Base-by-base conservation (phyloP, 129 eudicot genomes). In the Calendula officinalis region DNA sequence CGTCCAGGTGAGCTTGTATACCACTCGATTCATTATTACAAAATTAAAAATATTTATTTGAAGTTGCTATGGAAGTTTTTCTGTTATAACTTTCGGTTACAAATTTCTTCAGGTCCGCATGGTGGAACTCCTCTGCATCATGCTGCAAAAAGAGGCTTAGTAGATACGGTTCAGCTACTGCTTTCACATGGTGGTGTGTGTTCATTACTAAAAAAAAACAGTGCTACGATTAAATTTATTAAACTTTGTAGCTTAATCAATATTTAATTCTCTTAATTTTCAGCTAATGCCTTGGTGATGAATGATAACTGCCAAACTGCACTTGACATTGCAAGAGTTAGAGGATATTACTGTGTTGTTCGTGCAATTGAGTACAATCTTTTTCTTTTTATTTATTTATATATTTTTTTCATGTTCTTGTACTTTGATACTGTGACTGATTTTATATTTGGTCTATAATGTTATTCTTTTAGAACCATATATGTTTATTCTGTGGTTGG, bases 61-160 rank as follows among this genome's bases (percentile, higher is more conserved):
- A 22, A 22, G 30, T 22, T 22, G 30, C 2, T 22, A 22, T 22
- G 1, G 30, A 22, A 22, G 30, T 22, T 22, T 22, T 22, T 22
- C 30, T 22, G 30, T 22, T 22, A 41, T 6, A 41, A 11, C 5
- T 2, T 17, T 44, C 38, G 33, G 38, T 66, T 3, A 10, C 43
- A n/a, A 38, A 17, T 50, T 52, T 3, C 14, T 62, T 36, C 58
- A 90, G 97, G 97, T 13, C 92, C 89, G 37, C 81, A 86, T 73
- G 89, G 82, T 53, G 97, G 97, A 61, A 90, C 95, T 41, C 95
- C 97, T 49, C 73, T 90, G 43, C 97, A 90, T 76, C 97, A 86
- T 86, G 97, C 97, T 59, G 89, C 97, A 36, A 86, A 84, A 80
- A 84, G 97, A 70, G 97, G 97, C 53, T 78, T 90, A 62, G 92